These are phyloP conservation scores for Dothideomycetidae sp. DNA, from an alignment of 2,329 filamentous ascomycete species.

Conservation along the genomic window DNA sequence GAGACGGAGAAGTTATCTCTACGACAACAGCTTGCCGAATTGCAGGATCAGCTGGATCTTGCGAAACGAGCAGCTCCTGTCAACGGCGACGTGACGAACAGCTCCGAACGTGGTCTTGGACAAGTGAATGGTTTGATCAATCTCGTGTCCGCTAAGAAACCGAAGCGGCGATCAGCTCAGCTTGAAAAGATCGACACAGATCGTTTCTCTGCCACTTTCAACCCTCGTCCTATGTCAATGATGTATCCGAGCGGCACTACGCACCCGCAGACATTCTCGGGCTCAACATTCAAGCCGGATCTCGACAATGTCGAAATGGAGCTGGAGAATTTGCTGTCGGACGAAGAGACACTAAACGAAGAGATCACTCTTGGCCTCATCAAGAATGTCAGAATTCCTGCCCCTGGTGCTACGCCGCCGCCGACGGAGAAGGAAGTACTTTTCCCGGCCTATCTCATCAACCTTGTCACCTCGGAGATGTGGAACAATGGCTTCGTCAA, in stretches of 20 bases:
- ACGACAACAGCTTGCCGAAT: slow-evolving; percentile 72
- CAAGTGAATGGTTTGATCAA: slow-evolving; percentile 76
- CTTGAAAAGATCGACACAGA: slow-evolving; percentile 74
- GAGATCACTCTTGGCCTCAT: slow-evolving; percentile 95
- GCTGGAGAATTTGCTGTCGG: slow-evolving; percentile 80
- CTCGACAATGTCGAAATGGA: slow-evolving; percentile 89
- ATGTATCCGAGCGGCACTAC: slow-evolving; percentile 53
- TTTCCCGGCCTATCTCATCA: slow-evolving; percentile 97
- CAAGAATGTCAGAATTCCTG: slow-evolving; percentile 89
- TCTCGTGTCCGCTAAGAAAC: slow-evolving; percentile 90
- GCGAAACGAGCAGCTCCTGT: slow-evolving; percentile 65
- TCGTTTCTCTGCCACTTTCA: slow-evolving; percentile 83
- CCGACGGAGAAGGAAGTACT: slow-evolving; percentile 97
- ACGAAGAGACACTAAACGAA: slow-evolving; percentile 91
- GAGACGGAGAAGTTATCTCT: slow-evolving; percentile 78
- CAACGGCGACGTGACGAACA: slow-evolving; percentile 55
- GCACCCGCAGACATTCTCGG: slow-evolving; percentile 57
- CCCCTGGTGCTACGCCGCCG: slow-evolving; percentile 69
- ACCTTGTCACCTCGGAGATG: slow-evolving; percentile 98
- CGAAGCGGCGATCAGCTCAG: slow-evolving; percentile 83
- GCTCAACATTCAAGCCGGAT: slow-evolving; percentile 63
- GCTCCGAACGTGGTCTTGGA: slow-evolving; percentile 35
- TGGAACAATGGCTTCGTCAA: slow-evolving; percentile 99
- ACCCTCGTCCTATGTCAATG: slow-evolving; percentile 92
- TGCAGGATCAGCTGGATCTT: slow-evolving; percentile 83